Conservation (phyloP, 441 rosid species). For the Iberis amara region DNA sequence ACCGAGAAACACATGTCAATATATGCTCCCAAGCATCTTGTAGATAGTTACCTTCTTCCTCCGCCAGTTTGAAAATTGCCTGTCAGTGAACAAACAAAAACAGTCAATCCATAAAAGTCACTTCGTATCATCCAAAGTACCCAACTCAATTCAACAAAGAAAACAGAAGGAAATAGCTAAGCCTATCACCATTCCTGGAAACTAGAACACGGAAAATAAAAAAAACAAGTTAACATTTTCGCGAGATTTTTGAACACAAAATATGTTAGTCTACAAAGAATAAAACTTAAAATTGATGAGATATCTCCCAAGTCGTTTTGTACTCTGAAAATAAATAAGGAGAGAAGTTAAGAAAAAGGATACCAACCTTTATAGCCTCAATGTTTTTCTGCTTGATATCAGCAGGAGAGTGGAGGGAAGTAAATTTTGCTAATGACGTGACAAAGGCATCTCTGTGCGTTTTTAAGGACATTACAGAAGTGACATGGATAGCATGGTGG, state of each 20-base stretch:
- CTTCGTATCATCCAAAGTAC: conserved; percentile 19
- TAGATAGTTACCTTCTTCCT: conserved; percentile 96
- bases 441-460: conserved; percentile 99
- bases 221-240: conserved; percentile 1
- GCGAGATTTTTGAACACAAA: background rate
- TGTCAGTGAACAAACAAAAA: conserved; percentile 30
- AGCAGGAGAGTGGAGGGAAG: conserved; percentile 96
- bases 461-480: conserved; percentile 97
- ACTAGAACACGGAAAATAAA: background rate
- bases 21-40: conserved; percentile 99
- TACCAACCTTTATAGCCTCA: conserved; percentile 81
- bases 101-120: conserved; percentile 16
- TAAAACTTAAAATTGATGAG: conserved; percentile 9
- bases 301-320: conserved; percentile 3
- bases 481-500: conserved; percentile 85
- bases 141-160: conserved; percentile 26
- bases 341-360: conserved; percentile 13
- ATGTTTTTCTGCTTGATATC: conserved; percentile 91
- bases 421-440: conserved; percentile 95
- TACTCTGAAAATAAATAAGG: conserved; percentile 3
- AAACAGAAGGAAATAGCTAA: conserved; percentile 13
- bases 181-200: conserved; percentile 17
- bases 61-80: conserved; percentile 92
- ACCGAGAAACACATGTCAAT: conserved; percentile 95
- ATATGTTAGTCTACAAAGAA: conserved; percentile 15